Evolutionary conservation across 345 rosid species (phyloP), one percentile per base, ranked within the genome.

Genomic region (Sonneratia alba): DNA sequence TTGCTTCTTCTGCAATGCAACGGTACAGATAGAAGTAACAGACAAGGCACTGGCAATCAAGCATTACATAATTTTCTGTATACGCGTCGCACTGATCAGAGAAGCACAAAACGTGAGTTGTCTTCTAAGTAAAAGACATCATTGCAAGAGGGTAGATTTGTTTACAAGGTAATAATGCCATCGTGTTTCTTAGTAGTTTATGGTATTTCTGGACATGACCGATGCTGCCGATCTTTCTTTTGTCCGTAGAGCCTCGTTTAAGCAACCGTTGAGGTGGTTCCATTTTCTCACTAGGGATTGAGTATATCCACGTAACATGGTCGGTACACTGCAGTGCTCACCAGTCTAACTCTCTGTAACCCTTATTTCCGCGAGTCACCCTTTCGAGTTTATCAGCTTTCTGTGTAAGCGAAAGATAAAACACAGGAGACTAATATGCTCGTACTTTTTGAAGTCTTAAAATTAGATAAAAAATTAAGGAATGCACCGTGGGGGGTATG

Each of bases 11-110:
- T 62, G 37, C 66, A 62, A 62, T 62, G 66, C 37, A 62, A 27
- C 66, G 11, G 19, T 62, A 1, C 6, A 27, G 27, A 24, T 62
- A 27, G 32, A 27, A 62, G 66, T 62, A 62, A 34, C 13, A 27
- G 66, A 62, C 66, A 62, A 62, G 38, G 38, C 66, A 34, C 37
- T 36, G 66, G 66, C 37, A 34, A 34, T 80, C 73, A 72, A 4
- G 37, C 37, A 27, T 62, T 62, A 10, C 45, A 62, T 27, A 19
- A 9, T 11, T 11, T 11, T 2, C 7, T 62, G 37, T 34, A 62
- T 13, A 34, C 2, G 10, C 2, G 32, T 42, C 27, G 36, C 38
- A 27, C 34, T 57, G 63, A 57, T 24, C 34, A 22, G 63, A 9
- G 2, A n/a, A 53, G 7, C 3, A 16, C 2, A 16, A 19, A 53